Evolutionary conservation across 1,284 basidiomycete species (phyloP).

Genomic region (Malassezia vespertilionis): DNA sequence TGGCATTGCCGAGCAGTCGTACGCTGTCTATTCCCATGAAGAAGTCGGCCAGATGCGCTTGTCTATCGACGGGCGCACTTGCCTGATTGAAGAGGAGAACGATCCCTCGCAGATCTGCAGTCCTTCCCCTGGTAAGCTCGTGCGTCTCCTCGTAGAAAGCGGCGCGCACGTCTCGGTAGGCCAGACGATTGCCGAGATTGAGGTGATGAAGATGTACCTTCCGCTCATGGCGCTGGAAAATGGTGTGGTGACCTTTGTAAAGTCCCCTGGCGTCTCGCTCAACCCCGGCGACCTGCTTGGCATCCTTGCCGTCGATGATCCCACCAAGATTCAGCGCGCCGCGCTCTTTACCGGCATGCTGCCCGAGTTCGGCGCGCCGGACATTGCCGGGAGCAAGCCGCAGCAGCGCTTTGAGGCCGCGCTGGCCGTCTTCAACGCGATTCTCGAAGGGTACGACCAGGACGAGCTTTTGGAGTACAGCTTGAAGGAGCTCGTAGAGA

Average conservation of each 20-base stretch:
- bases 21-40: constrained; percentile 96
- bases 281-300: constrained; percentile 97
- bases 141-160: constrained; percentile 87
- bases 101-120: constrained; percentile 94
- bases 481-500: constrained; percentile 67
- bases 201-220: constrained; percentile 51
- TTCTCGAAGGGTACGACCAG: constrained; percentile 51
- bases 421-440: constrained; percentile 73
- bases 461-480: constrained; percentile 56
- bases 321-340: constrained; percentile 90
- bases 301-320: constrained; percentile 92
- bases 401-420: constrained; percentile 74
- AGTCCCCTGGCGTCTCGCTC: constrained; percentile 90
- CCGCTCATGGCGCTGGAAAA: constrained; percentile 81
- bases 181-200: constrained; percentile 95
- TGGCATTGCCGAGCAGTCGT: constrained; percentile 80
- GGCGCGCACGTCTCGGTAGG: constrained; percentile 94
- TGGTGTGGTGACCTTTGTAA: constrained; percentile 71
- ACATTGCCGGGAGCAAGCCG: constrained; percentile 77
- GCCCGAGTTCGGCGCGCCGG: constrained; percentile 56
- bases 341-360: constrained; percentile 94
- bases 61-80: constrained; percentile 88
- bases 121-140: constrained; percentile 91
- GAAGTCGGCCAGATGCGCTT: constrained; percentile 70
- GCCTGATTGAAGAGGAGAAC: constrained; percentile 97